phyloP scores from a whole-genome alignment of 768 basidiomycete species.

The Dioszegia aurantiaca region DNA sequence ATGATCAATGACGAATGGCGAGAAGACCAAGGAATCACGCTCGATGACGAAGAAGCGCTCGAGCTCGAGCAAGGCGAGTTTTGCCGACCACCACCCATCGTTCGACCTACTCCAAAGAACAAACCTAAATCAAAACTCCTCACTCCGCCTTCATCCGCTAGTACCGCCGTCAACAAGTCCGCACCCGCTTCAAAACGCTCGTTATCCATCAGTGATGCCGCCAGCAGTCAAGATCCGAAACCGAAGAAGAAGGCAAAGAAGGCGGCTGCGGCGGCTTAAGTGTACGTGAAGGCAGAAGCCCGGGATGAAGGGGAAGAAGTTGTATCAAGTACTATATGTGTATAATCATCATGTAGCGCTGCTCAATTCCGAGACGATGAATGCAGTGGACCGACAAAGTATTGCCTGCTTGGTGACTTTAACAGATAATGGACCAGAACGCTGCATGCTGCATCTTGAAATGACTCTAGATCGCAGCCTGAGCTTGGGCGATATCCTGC shows the following conservation, averaged over 20 bases:
- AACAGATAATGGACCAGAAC: too few species aligned
- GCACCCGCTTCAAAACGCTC: slow-evolving; percentile 3
- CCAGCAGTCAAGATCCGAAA: slow-evolving; percentile 8
- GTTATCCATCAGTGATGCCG: slow-evolving; percentile 1
- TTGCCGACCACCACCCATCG: slow-evolving; percentile 51
- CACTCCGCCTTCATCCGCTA: slow-evolving; percentile 3
- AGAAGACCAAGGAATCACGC: slow-evolving; percentile 78
- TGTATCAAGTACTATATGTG: slow-evolving; percentile 3
- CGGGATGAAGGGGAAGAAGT: background rate
- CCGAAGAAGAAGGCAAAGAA: slow-evolving; percentile 40
- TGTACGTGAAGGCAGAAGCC: background rate
- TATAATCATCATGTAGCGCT: background rate
- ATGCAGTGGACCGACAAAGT: too few species aligned
- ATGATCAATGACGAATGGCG: slow-evolving; percentile 68
- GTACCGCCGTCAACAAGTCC: background rate
- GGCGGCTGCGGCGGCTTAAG: background rate
- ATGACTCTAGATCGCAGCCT: slow-evolving; percentile 1
- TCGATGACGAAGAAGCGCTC: slow-evolving; percentile 69
- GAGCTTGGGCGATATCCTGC: slow-evolving; percentile 7
- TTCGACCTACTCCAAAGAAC: slow-evolving; percentile 3
- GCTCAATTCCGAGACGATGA: too few species aligned
- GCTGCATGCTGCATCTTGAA: too few species aligned
- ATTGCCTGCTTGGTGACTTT: too few species aligned
- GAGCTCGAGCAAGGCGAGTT: slow-evolving; percentile 65
- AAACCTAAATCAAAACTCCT: background rate